Conservation (phyloP, 2,329 filamentous ascomycete species). For the Trichoderma sp. region DNA sequence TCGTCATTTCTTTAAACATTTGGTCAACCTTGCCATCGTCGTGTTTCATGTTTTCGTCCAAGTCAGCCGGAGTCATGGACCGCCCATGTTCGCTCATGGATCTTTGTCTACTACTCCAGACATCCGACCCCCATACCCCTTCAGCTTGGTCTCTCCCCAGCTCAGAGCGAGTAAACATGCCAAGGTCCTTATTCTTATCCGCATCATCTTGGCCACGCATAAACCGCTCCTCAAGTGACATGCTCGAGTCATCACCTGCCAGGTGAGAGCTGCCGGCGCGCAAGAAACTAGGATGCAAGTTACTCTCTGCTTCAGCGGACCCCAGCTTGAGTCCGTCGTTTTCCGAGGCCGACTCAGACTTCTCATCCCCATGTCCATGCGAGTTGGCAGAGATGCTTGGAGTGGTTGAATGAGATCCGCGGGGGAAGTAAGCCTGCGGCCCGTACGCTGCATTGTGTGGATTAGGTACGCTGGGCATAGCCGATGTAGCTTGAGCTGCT, state of each 20-base stretch:
- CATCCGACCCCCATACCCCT: slow-evolving; percentile 51
- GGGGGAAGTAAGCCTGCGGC: slow-evolving; percentile 31
- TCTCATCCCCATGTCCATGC: slow-evolving; percentile 35
- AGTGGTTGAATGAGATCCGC: slow-evolving; percentile 23
- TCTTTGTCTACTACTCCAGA: slow-evolving; percentile 44
- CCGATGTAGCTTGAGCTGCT: slow-evolving; percentile 27
- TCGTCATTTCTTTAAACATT: slow-evolving; percentile 59
- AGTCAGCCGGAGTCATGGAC: slow-evolving; percentile 32
- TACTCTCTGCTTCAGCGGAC: slow-evolving; percentile 43
- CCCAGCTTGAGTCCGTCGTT: slow-evolving; percentile 38
- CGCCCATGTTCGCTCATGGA: slow-evolving; percentile 32
- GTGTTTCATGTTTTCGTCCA: slow-evolving; percentile 37
- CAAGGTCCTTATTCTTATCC: slow-evolving; percentile 53
- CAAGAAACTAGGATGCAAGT: slow-evolving; percentile 48
- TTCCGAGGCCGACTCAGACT: slow-evolving; percentile 29
- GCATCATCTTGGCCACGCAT: slow-evolving; percentile 48
- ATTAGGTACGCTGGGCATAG: slow-evolving; percentile 26
- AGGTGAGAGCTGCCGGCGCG: slow-evolving; percentile 46
- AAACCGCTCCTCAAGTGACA: slow-evolving; percentile 54
- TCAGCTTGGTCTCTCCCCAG: slow-evolving; percentile 52
- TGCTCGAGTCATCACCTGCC: slow-evolving; percentile 40
- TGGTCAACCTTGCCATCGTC: slow-evolving; percentile 53
- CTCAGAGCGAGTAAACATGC: slow-evolving; percentile 54
- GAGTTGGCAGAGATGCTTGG: slow-evolving; percentile 27
- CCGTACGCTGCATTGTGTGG: slow-evolving; percentile 29